Evolutionary conservation across 2,329 filamentous ascomycete genomes (phyloP).

Genomic region (Penicillium sp.): DNA sequence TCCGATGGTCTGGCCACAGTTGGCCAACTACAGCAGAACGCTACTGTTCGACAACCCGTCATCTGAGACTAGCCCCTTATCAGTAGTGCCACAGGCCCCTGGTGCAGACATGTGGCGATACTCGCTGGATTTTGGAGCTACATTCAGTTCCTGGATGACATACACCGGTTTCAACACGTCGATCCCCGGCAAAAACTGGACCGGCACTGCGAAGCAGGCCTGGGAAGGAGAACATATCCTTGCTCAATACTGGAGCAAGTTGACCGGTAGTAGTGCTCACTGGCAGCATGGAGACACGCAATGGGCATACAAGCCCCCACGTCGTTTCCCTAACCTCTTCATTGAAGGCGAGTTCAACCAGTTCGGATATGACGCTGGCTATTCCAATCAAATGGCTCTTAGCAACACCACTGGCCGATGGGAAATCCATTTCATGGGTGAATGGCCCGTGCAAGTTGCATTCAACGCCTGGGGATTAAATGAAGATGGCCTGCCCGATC

Average conservation of each 20-base stretch:
- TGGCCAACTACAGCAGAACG: slow-evolving; percentile 57
- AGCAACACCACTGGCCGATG: slow-evolving; percentile 50
- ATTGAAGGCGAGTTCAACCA: slow-evolving; percentile 64
- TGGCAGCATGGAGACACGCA: slow-evolving; percentile 58
- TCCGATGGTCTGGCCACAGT: slow-evolving; percentile 56
- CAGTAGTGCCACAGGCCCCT: slow-evolving; percentile 58
- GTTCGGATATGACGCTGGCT: slow-evolving; percentile 63
- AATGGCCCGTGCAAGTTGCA: slow-evolving; percentile 63
- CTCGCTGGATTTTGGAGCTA: slow-evolving; percentile 60
- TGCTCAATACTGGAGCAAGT: slow-evolving; percentile 62
- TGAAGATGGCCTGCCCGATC: slow-evolving; percentile 61
- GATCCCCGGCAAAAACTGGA: slow-evolving; percentile 53
- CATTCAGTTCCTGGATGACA: slow-evolving; percentile 58
- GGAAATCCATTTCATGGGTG: slow-evolving; percentile 60
- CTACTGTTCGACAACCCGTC: slow-evolving; percentile 41
- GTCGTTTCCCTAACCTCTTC: slow-evolving; percentile 62
- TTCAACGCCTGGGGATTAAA: slow-evolving; percentile 68
- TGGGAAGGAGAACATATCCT: slow-evolving; percentile 64
- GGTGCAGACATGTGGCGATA: slow-evolving; percentile 64
- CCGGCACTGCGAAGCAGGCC: slow-evolving; percentile 55
- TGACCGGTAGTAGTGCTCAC: slow-evolving; percentile 60
- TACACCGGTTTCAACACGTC: slow-evolving; percentile 55
- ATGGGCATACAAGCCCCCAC: slow-evolving; percentile 38
- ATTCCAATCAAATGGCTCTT: slow-evolving; percentile 54
- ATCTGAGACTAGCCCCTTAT: slow-evolving; percentile 41